Evolutionary conservation across 768 basidiomycete genomes (phyloP), one percentile per base, ranked within the genome.

Genomic region (Boletus subparvulus): DNA sequence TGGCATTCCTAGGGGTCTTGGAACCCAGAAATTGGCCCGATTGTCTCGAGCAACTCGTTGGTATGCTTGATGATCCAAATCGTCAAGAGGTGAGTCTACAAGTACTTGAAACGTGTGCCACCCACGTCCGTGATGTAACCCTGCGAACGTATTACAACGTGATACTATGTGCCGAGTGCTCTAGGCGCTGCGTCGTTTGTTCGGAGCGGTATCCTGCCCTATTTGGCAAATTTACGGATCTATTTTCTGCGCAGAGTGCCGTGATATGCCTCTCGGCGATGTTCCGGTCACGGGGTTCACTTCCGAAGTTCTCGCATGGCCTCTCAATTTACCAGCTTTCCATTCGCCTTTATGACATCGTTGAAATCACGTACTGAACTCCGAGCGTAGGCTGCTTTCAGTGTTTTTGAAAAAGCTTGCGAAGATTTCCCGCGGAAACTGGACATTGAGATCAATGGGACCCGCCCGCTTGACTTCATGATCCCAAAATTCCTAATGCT

Each of bases 391-490:
- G 91, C 92, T 46, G 92, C 94, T 13, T 98, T 98, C 75, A 90
- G 92, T 69, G 88, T 94, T 3, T 81, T 98, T 36, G 90, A 92
- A 73, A 97, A 97, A 72, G 90, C 96, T 50, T 96, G 94, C 73
- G 94, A 98, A 73, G 97, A 99, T 70, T 95, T 92, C 61, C 95
- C 97, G 17, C 84, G 91, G 61, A 94, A 96, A 77, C 83, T 98
- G 75, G 93, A 97, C 73, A 83, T 98, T 60, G 90, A 95, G 60
- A 91, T 98, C 67, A 87, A 87, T 65, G 96, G 96, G 50, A 85
- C 87, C n/a, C 83, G 93, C 48, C 93, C 95, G 0, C 84, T 99
- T 63, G 93, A 98, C 74, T 93, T 85, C 71, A 94, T 99, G 87
- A 89, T 98, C 64, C 94, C 94, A 54, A 94, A 95, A 73, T 96